Evolutionary conservation across 345 rosid genomes (phyloP).

Genomic region (Xanthoceras sorbifolium): DNA sequence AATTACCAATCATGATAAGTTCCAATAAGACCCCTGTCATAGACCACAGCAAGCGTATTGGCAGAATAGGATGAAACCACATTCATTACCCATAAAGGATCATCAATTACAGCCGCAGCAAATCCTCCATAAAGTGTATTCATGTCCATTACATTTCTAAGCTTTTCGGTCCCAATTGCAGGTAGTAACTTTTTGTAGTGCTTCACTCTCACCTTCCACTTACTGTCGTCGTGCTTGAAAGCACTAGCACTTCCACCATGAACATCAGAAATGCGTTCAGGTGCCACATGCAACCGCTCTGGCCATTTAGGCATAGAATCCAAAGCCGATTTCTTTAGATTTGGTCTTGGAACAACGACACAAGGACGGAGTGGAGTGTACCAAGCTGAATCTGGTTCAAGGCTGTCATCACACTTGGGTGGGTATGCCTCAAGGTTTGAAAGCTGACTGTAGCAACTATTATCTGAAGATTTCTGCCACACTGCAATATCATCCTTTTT

Average conservation of each 20-base stretch:
- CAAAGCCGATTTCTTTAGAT: conserved; percentile 60
- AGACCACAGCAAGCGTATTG: conserved; percentile 80
- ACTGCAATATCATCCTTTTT: conserved; percentile 93
- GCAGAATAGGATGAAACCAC: conserved; percentile 84
- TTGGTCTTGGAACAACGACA: conserved; percentile 76
- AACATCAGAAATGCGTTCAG: conserved; percentile 72
- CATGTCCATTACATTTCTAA: conserved; percentile 98
- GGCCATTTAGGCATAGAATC: conserved; percentile 84
- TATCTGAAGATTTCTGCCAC: conserved; percentile 85
- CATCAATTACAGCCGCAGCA: conserved; percentile 71
- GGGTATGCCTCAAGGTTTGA: conserved; percentile 75
- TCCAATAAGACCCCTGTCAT: conserved; percentile 96
- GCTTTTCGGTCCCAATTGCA: conserved; percentile 75
- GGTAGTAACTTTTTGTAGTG: conserved; percentile 89
- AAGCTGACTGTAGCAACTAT: conserved; percentile 66
- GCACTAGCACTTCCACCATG: conserved; percentile 63
- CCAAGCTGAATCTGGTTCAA: conserved; percentile 99
- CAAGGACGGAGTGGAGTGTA: conserved; percentile 92
- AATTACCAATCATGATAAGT: conserved; percentile 89
- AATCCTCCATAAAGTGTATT: conserved; percentile 95
- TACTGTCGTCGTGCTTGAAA: conserved; percentile 77
- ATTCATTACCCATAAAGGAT: conserved; percentile 95
- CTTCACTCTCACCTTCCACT: conserved; percentile 83
- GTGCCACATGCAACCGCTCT: conserved; percentile 64
- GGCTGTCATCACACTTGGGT: conserved; percentile 89